Base-by-base conservation (phyloP, 2,329 filamentous ascomycete genomes). In the Calonectria hawksworthii region DNA sequence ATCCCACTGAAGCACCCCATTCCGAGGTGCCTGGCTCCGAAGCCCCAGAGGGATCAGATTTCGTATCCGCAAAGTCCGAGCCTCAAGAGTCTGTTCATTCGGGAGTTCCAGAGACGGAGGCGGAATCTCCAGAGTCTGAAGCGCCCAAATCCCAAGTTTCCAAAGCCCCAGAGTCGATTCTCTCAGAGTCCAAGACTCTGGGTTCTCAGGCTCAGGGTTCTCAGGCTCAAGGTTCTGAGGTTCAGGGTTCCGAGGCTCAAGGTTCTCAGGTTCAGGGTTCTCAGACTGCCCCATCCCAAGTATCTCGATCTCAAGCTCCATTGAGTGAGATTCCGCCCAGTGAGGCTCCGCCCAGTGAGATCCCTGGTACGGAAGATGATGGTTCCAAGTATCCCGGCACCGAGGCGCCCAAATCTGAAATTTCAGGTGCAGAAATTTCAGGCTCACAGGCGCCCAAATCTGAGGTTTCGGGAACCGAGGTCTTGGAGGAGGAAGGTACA, bases 21-120 rank as follows among this genome's bases (percentile, higher is more conserved):
- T 44, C 70, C 26, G 75, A 77, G 18, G 52, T 65, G 7, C 70
- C 75, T 26, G 74, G 21, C 28, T 51, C 54, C 10, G 44, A 32
- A 13, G 71, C 38, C 11, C 82, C n/a, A 9, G 84, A 36, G 82
- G 83, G 51, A 80, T 85, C 72, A 41, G 47, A 68, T 18, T 61
- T 44, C 21, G 77, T 78, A 21, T 51, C n/a, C n/a, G 34, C 74
- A 59, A 70, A 79, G 54, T 73, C 76, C 11, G 54, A 79, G 9
- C 70, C 32, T 28, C 61, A 50, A 50, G 28, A 34, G 21, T 65
- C 61, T 2, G 41, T 34, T 26, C 26, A 23, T 18, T 50, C 61
- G 13, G 26, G 11, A n/a, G 9, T 4, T 26, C 61, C 61, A 50
- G 13, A 50, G 30, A 65, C 41, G 2, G 61, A 65, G 26, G 32